phyloP scores from a whole-genome alignment of 441 rosid species.

The Lepidium campestre region DNA sequence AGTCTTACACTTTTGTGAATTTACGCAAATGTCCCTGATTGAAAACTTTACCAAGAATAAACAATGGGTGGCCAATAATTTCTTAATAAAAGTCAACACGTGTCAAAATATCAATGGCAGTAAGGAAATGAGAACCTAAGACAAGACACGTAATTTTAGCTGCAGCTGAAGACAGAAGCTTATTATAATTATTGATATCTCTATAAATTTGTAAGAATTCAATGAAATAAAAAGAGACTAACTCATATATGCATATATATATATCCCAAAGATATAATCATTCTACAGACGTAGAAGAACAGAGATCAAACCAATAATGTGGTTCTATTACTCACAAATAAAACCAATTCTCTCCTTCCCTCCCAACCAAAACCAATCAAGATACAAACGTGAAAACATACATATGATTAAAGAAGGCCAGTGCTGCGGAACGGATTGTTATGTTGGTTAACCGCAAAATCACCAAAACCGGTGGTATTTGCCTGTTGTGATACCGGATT shows the following conservation, averaged over 20 bases:
- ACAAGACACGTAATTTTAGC: background rate
- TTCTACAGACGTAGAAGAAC: constrained; percentile 16
- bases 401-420: constrained; percentile 51
- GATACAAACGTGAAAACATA: background rate
- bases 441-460: constrained; percentile 44
- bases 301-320: constrained; percentile 24
- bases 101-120: background rate
- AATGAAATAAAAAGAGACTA: background rate
- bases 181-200: too few species aligned
- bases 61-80: background rate
- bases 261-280: background rate
- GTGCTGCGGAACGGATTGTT: constrained; percentile 82
- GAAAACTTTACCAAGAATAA: background rate
- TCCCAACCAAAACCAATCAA: constrained; percentile 17
- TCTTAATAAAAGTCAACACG: background rate
- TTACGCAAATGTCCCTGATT: background rate
- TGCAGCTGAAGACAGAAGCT: too few species aligned
- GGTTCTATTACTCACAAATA: constrained; percentile 25
- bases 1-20: background rate
- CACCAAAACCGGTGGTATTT: constrained; percentile 41
- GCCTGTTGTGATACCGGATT: constrained; percentile 37
- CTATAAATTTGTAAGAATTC: background rate
- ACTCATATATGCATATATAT: constrained; percentile 19
- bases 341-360: constrained; percentile 11
- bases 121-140: background rate